Percentiles rank a stretch among this genome's conserved stretches.
Evolutionary conservation across 192 early-diverging fungal species (phyloP).

Genomic region (Podila verticillata): DNA sequence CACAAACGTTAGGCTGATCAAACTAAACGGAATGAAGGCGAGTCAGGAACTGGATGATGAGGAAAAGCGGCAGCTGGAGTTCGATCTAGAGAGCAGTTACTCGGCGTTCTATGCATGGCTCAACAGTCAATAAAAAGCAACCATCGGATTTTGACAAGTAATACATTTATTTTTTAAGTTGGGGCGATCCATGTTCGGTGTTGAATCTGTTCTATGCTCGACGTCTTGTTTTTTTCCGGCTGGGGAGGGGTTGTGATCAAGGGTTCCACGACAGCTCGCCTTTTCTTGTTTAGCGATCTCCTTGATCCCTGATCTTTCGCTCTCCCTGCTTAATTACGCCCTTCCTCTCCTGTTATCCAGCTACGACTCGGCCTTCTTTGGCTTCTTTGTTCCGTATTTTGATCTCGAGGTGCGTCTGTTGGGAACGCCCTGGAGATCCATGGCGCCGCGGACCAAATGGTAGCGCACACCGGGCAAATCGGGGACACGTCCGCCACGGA

Average conservation of each 20-base stretch:
- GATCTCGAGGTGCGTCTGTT: slow-evolving; percentile 81
- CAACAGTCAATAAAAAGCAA: slow-evolving; percentile 25
- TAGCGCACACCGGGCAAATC: slow-evolving; percentile 99
- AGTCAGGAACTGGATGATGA: slow-evolving; percentile 86
- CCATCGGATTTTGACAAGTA: neutral
- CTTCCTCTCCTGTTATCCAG: too few relatives aligned
- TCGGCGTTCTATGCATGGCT: slow-evolving; percentile 70
- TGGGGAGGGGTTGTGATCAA: too few relatives aligned
- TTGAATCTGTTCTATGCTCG: too few relatives aligned
- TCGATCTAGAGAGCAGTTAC: slow-evolving; percentile 87
- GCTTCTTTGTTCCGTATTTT: slow-evolving; percentile 96
- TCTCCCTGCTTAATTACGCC: too few relatives aligned
- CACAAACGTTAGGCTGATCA: slow-evolving; percentile 79
- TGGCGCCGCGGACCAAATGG: slow-evolving; percentile 90
- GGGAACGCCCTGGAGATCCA: slow-evolving; percentile 95
- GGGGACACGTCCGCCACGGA: slow-evolving; percentile 93
- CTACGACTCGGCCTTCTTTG: slow-evolving; percentile 50
- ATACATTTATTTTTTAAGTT: too few relatives aligned
- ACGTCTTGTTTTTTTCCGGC: too few relatives aligned
- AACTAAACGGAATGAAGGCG: slow-evolving; percentile 92
- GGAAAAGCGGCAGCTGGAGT: slow-evolving; percentile 90
- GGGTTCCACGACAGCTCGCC: too few relatives aligned
- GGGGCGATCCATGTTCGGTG: too few relatives aligned
- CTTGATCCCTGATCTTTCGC: neutral
- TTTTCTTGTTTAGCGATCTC: too few relatives aligned